Base-by-base conservation (phyloP, 129 eudicot genomes). In the Artemisia argyi region DNA sequence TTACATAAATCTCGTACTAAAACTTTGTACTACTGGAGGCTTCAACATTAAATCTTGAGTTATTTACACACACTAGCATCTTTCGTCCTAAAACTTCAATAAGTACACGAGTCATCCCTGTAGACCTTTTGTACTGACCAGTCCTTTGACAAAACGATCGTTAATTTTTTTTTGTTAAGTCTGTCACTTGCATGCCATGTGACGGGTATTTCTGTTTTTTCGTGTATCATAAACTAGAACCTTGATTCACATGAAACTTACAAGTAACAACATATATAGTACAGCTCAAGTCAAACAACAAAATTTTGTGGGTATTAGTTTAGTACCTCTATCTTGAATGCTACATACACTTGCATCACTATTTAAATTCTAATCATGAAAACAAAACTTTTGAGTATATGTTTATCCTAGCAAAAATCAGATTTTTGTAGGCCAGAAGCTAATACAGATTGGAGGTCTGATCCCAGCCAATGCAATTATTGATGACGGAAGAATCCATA, bases 401-500 rank as follows among this genome's bases (percentile, higher is more conserved):
- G 4, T 48, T 49, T 39, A 20, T 64, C 51, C 47, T 39, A 52
- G 1, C 24, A 53, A 35, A 19, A 32, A 64, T 18, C 57, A 52
- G 5, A 13, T 69, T 51, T 47, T 64, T 11, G 73, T 22, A 44
- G 92, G 62, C 79, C 69, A 72, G 67, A 91, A 91, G 57, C 3
- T 86, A 96, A 87, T 84, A 85, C 93, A 87, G 3, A 84, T 76
- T 0, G 93, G 93, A 70, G 93, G 74, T 3, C 79, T 73, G 2
- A 79, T 77, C 32, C 85, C 83, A 3, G 78, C 81, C 80, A 87
- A 42, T 14, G 93, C 50, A 32, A 87, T 73, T 0, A 87, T 68
- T 0, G 93, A 80, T 7, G 82, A 83, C 2, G 93, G 93, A 19
- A 87, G 30, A 2, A 79, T 78, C 89, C 93, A 87, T 66, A 87